phyloP scores from a whole-genome alignment of 441 rosid genomes.

The Viola pubescens region DNA sequence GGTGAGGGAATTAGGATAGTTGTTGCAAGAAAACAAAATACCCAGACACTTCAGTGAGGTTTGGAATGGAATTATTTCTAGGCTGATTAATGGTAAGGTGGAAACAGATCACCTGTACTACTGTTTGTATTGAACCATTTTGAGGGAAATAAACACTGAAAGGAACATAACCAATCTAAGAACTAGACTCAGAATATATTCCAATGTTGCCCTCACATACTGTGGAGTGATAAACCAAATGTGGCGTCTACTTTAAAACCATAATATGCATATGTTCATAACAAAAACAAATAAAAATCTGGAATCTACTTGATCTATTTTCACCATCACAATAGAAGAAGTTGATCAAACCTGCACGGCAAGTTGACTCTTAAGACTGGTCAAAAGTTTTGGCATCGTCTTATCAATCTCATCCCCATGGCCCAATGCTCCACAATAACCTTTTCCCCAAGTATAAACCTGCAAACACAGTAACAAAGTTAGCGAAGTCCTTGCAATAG shows the following conservation, averaged over 20 bases:
- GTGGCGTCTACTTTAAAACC: background rate
- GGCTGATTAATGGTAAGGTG: no score
- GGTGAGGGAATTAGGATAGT: no score
- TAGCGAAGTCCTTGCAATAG: background rate
- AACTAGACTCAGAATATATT: no score
- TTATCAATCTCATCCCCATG: slow-evolving; percentile 94
- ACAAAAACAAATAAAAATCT: background rate
- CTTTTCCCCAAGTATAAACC: slow-evolving; percentile 98
- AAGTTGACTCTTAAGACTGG: slow-evolving; percentile 50
- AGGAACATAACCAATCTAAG: no score
- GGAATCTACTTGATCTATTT: background rate
- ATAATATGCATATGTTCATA: background rate
- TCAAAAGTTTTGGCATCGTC: slow-evolving; percentile 62
- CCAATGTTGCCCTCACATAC: background rate
- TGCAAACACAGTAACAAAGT: slow-evolving; percentile 24
- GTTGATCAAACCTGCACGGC: slow-evolving; percentile 63
- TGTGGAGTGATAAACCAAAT: background rate
- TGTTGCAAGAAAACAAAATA: no score
- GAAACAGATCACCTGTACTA: no score
- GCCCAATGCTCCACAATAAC: slow-evolving; percentile 94
- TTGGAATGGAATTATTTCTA: no score
- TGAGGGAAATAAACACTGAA: no score
- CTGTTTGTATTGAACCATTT: no score
- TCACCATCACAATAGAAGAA: slow-evolving; percentile 8
- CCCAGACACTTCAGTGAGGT: no score